Base-by-base conservation (phyloP, 1,139 yeast species). In the Tardiomyces digboiensis region DNA sequence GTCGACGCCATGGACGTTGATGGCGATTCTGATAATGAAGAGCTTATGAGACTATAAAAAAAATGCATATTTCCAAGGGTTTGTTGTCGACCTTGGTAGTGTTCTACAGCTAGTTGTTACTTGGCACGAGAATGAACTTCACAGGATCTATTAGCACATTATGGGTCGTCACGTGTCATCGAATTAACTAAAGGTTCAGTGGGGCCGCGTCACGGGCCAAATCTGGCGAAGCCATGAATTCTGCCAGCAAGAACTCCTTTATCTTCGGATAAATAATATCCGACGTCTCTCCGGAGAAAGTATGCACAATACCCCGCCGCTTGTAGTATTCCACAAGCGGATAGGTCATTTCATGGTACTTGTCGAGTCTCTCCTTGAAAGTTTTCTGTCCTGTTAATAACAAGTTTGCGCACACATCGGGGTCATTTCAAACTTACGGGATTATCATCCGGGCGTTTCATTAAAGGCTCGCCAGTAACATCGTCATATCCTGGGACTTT, bases 241-340 rank as follows among this genome's bases (percentile, higher is more conserved):
- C 19, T 10, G 19, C 37, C 4, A 33, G 19, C 3, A 33, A 13
- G 37, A 33, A 16, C 37, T 43, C 42, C 37, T 57, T 53, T 29
- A 87, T 64, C 59, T 87, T 73, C 1, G 96, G 97, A 57, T 76
- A 87, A 19, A 88, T 83, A 16, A 82, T 75, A 61, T 88, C 95
- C 1, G 94, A 83, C 1, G 94, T 80, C 49, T 82, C 78, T 2
- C 97, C 97, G 26, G 72, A 60, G 8, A 88, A 79, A 4, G 70
- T 70, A 40, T 68, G 65, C 42, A 83, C 70, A 7, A 83, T 66
- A 0, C 82, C 83, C 47, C 66, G 57, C 16, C 67, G 48, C 7
- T 55, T 51, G 59, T 87, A 88, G 54, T 74, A 82, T 26, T 75
- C 75, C 52, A 76, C 77, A 53, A 89, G 64, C 1, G 93, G 93